Percentiles rank a stretch among this genome's conserved stretches.
Conservation (phyloP, 441 rosid genomes). For the Euphorbia schlechtendalii region DNA sequence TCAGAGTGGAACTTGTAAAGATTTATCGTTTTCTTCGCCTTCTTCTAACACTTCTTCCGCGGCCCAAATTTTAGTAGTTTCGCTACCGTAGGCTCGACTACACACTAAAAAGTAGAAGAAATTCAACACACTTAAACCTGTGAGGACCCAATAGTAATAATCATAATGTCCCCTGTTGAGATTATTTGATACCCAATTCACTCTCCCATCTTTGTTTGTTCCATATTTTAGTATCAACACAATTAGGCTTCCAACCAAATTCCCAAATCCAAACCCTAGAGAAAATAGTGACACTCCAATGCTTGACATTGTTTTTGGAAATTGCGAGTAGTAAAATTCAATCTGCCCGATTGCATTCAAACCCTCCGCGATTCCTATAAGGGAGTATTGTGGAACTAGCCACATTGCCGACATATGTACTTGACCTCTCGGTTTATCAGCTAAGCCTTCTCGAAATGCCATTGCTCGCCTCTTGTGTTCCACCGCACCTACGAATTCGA, state of each 20-base stretch:
- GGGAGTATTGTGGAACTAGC: constrained; percentile 38
- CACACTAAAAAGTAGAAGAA: constrained; percentile 33
- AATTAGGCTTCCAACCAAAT: constrained; percentile 32
- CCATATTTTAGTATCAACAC: constrained; percentile 20
- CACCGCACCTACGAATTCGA: constrained; percentile 24
- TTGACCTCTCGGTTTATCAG: constrained; percentile 1
- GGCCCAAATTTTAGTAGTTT: constrained; percentile 22
- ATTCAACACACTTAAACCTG: constrained; percentile 27
- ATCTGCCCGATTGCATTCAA: constrained; percentile 42
- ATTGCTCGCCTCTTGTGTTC: constrained; percentile 30
- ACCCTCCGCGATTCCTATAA: constrained; percentile 38
- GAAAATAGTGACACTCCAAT: constrained; percentile 34
- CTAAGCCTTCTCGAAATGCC: constrained; percentile 28
- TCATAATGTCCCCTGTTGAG: constrained; percentile 44
- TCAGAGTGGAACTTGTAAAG: not conserved
- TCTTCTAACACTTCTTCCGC: constrained; percentile 16
- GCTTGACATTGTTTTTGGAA: constrained; percentile 46
- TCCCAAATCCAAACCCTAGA: constrained; percentile 37
- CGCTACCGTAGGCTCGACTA: constrained; percentile 35
- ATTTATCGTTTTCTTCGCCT: not conserved
- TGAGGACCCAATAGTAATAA: constrained; percentile 44
- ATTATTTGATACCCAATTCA: constrained; percentile 40
- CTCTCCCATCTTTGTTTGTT: constrained; percentile 21
- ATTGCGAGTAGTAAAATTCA: constrained; percentile 45
- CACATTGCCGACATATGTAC: constrained; percentile 40